Base-by-base conservation (phyloP, 768 basidiomycete genomes). In the Pleurotus tuoliensis region DNA sequence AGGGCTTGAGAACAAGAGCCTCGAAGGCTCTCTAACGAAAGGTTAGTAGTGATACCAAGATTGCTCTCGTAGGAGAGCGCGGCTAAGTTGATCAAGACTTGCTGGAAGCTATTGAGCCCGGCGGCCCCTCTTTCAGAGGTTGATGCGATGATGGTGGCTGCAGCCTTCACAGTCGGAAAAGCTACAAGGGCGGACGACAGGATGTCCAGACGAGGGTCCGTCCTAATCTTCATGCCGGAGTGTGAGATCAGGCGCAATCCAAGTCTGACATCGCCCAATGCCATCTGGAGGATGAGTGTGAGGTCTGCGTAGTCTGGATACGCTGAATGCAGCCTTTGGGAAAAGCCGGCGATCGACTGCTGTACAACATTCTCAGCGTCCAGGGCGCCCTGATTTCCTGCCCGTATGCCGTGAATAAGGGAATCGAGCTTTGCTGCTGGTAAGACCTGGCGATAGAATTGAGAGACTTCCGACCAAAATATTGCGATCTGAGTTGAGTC, bases 291-390 rank as follows among this genome's bases (percentile, higher is more conserved):
- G 1, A 90, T 85, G 37, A 72, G 66, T 43, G 75, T 79, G 56
- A 98, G 76, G 69, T 98, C 96, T 24, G 69, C 67, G 60, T 86
- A 88, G 34, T 89, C 85, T 0, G 76, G 66, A 68, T 96, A 97
- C 20, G 79, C 80, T 1, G 74, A 70, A 47, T 81, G 76, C 56
- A 97, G 71, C 8, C 96, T 83, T 48, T 84, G 88, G 38, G 78
- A 71, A 65, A 98, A 95, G 5, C 89, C 87, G 1, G 80, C 72
- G 46, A 95, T 81, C 3, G 92, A 89, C 43, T 87, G 82, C 66
- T 97, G 94, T 24, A 91, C 66, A 40, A 90, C 84, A 44, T 78
- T 71, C 71, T 94, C 92, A 16, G 84, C 83, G 38, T 76, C 68
- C 4, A 63, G 43, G 16, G 79, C 79, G 56, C 72, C 69, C 4